Evolutionary conservation across 108 stramenopile species (phyloP), one percentile per base, ranked within the genome.

Genomic region (Asterionellopsis glacialis): DNA sequence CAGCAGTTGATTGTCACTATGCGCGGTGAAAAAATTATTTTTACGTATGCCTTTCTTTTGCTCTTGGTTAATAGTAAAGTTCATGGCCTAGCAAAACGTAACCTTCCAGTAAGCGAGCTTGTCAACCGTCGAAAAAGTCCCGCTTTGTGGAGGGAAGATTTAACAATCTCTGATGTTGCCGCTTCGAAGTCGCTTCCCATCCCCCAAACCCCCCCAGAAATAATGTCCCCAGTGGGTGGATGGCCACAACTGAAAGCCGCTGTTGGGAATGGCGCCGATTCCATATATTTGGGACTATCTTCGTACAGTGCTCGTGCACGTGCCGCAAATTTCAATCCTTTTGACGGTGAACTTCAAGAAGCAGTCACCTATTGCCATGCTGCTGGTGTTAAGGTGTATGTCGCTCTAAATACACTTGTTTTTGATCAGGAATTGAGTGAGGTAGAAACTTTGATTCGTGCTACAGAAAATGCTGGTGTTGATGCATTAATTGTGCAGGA

Each of bases 401-500:
- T 83, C 13, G 79, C 85, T 9, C 56, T 80, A 52, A 86, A 82
- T 57, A 84, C 82, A 26, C 59, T 90, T 0, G 83, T 82, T 1
- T 90, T 86, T 59, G 77, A 86, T 51, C 51, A 74, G 24, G 88
- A 90, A 62, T 48, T 85, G 43, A 68, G 64, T 45, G 82, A 86
- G 56, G 76, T 86, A 13, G 67, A 75, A 57, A 48, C 56, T 0
- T 62, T 81, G 54, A 67, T 90, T 23, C 65, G 65, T 48, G 48
- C 58, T 7, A 67, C 72, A 38, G 71, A 68, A 52, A 55, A 55
- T 15, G 81, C 84, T 23, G 63, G 78, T 24, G 88, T 86, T 11
- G 88, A 89, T 64, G 88, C 88, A 25, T 65, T 89, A 13, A 89
- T 89, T 55, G 79, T 85, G 14, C 88, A 89, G 57, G 88, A 89